Evolutionary conservation across 2,329 filamentous ascomycete species (phyloP), one percentile per base, ranked within the genome.

Genomic region (Colletotrichum tanaceti): DNA sequence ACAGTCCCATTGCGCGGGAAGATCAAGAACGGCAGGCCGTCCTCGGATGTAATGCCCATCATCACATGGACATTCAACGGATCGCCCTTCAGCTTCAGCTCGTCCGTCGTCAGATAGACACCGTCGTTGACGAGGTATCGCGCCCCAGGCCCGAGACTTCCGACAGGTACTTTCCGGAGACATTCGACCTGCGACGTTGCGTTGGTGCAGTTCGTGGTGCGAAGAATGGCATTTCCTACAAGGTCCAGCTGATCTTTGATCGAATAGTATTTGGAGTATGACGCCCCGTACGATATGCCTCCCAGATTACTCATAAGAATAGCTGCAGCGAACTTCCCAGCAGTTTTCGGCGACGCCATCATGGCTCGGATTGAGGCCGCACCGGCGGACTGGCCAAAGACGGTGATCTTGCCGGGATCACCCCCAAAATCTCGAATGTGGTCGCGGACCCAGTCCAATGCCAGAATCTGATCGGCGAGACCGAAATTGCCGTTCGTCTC

Each of bases 61-160:
- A 90, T 85, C 14, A 89, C 80, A 20, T 83, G 81, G 28, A 88
- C 78, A 24, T 86, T 80, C 0, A 86, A 81, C 0, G 80, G 81
- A 9, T 80, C 81, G 67, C 80, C 74, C 22, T 82, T 77, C 32
- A 89, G 80, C 43, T 83, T 76, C 6, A 85, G 78, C 9, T 84
- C 82, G 71, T 84, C 80, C 2, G 78, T 78, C 64, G 74, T 79
- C 68, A 89, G 82, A 64, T 86, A 87, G 10, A 79, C 84, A 32
- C 86, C 87, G 68, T 90, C 88, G 57, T 89, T 83, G 7, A 90
- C 87, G 5, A 88, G 81, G 67, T 84, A 87, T 49, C 85, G 68
- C 41, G 81, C 4, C 84, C 83, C 13, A 80, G 77, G 0, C 5
- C 80, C 78, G 3, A 88, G 75, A 0, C 76, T 77, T 4, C 76